Evolutionary conservation across 2,329 filamentous ascomycete species (phyloP).

Genomic region (Phaeophleospora eucalypticola): DNA sequence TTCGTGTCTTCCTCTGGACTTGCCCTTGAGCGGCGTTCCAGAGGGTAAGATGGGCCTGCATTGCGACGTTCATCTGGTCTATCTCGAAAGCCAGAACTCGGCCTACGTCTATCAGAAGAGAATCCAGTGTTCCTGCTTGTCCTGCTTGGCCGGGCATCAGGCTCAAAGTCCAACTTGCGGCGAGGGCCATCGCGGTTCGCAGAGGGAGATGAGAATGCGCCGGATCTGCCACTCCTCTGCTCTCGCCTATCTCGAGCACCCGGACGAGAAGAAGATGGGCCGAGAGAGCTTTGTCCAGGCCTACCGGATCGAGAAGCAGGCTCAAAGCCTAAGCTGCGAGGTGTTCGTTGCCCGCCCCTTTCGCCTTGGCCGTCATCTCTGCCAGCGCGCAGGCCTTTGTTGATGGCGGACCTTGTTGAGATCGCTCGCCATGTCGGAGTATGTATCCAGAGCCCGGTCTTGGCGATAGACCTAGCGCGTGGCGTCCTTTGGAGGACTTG

Average conservation of each 20-base stretch:
- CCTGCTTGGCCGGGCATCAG: too few species aligned
- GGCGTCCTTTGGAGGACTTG: background rate
- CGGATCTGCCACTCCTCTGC: background rate
- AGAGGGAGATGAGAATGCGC: background rate
- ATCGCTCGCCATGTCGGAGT: slow-evolving; percentile 39
- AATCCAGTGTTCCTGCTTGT: too few species aligned
- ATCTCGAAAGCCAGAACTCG: too few species aligned
- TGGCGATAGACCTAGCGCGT: background rate
- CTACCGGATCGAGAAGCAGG: too few species aligned
- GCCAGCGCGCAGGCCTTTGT: slow-evolving; percentile 55
- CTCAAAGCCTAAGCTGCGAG: background rate
- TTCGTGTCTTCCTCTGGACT: too few species aligned
- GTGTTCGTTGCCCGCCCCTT: slow-evolving; percentile 17
- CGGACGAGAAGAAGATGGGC: background rate
- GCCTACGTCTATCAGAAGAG: too few species aligned
- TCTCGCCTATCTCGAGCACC: background rate
- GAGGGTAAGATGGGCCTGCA: too few species aligned
- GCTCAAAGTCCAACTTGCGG: background rate
- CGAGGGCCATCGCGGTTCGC: background rate
- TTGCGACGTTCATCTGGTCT: too few species aligned
- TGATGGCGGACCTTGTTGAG: slow-evolving; percentile 65
- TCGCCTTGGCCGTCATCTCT: slow-evolving; percentile 9
- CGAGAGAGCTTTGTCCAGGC: background rate
- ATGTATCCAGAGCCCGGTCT: background rate
- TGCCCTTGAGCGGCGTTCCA: too few species aligned